Base-by-base conservation (phyloP, 305 asterid species). In the Vinca major region DNA sequence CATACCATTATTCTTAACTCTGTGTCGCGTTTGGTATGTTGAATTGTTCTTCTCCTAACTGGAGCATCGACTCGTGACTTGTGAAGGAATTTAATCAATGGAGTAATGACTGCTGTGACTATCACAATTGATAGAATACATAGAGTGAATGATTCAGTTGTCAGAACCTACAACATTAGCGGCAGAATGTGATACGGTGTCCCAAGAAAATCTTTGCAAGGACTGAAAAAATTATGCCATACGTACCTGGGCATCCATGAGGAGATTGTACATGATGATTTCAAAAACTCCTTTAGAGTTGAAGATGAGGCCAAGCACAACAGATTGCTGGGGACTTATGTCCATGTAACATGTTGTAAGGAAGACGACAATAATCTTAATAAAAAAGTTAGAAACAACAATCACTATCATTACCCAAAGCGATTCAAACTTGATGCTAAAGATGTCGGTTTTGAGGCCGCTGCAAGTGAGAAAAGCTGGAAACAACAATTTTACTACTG, bases 381-480 rank as follows among this genome's bases (percentile, higher is more conserved):
- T 54, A 0, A 80, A 0, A 55, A 78, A 69, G 56, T 79, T 21
- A 45, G 68, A 69, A 62, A 79, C 0, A 54, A 82, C 78, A 44
- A 85, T 13, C 14, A 75, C n/a, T 3, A 41, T 62, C 62, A 85
- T 71, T 36, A 83, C 73, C 84, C 78, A 76, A 21, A 88, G 55
- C 0, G 85, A 79, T 65, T 74, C 67, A 5, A 77, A 33, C 2
- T 79, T 79, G 43, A 89, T 62, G 60, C 12, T 48, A 79, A 81
- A 88, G 19, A 89, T 69, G 68, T 89, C 70, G 1, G 93, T 89
- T 74, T 85, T 91, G 55, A 91, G 71, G 20, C 97, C 96, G 50
- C 95, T 87, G 0, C 82, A 78, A 0, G 97, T 87, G 44, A 91
- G 89, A 63, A 79, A 91, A 0, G 87, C 70, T 4, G 96, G 95